These are phyloP conservation scores for Sclerotinia minor DNA, from an alignment of 2,329 filamentous ascomycete genomes.

Conservation along the genomic window DNA sequence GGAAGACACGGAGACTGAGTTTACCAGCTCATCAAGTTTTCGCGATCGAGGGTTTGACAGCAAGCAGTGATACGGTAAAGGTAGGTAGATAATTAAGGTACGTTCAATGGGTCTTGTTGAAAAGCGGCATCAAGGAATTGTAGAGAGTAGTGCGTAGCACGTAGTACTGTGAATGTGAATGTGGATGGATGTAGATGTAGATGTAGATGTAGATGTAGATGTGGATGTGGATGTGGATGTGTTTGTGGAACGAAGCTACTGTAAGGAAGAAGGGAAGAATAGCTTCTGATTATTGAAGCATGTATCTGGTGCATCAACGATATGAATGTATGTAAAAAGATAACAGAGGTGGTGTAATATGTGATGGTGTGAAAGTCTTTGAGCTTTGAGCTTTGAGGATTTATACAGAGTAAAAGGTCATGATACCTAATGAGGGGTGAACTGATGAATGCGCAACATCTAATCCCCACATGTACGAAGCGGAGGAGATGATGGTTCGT, in stretches of 20 bases:
- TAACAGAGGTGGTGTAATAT: too few relatives aligned
- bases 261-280: not conserved
- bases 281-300: not conserved
- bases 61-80: not conserved
- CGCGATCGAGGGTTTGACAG: not conserved
- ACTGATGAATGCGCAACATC: too few relatives aligned
- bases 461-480: too few relatives aligned
- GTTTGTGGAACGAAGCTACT: not conserved
- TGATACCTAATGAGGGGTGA: too few relatives aligned
- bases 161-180: not conserved
- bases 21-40: not conserved
- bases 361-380: too few relatives aligned
- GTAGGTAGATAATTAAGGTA: too few relatives aligned
- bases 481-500: too few relatives aligned
- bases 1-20: not conserved
- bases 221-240: not conserved
- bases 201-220: not conserved
- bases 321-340: too few relatives aligned
- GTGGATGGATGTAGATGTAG: not conserved
- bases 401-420: too few relatives aligned
- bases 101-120: not conserved
- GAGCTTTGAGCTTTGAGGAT: too few relatives aligned
- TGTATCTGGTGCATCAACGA: not conserved
- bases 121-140: not conserved
- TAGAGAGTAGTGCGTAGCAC: not conserved